These are phyloP conservation scores for Xylariales sp. DNA, from an alignment of 2,329 filamentous ascomycete genomes.

Conservation along the genomic window DNA sequence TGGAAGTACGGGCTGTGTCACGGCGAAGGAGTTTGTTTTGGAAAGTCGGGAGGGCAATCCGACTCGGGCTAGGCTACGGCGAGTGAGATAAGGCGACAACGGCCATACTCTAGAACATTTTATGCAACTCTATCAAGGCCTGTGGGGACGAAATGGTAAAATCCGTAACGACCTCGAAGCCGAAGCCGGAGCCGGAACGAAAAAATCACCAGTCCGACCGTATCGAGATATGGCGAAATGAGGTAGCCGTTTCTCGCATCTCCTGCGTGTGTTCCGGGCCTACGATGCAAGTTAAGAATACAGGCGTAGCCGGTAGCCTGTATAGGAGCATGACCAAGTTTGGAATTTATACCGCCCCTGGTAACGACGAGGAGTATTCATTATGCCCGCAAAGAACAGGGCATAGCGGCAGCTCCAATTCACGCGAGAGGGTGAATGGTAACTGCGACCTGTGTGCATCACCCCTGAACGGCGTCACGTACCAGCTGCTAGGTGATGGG, in stretches of 20 bases:
- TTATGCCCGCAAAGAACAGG: not conserved
- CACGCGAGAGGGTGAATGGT: not conserved
- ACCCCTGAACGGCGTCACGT: conserved; percentile 36
- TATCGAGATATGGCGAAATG: conserved; percentile 63
- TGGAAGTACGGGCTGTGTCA: conserved; percentile 24
- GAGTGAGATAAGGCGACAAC: conserved; percentile 13
- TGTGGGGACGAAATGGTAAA: conserved; percentile 27
- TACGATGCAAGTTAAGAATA: conserved; percentile 30
- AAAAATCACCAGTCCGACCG: conserved; percentile 45
- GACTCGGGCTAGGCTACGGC: not conserved
- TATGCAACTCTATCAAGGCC: conserved; percentile 17
- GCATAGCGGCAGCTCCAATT: not conserved
- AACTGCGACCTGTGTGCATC: conserved; percentile 37
- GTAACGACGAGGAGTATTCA: conserved; percentile 3
- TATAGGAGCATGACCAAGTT: conserved; percentile 17
- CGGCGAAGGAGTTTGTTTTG: not conserved
- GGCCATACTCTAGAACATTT: not conserved
- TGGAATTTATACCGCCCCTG: not conserved
- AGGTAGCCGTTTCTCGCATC: conserved; percentile 56
- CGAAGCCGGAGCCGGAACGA: conserved; percentile 11
- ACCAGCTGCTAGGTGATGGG: conserved; percentile 33
- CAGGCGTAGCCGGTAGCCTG: not conserved
- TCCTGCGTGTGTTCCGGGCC: conserved; percentile 51
- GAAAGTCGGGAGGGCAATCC: conserved; percentile 9
- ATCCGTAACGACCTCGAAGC: not conserved